Conservation (phyloP, 129 eudicot genomes). For the Lonicera japonica region DNA sequence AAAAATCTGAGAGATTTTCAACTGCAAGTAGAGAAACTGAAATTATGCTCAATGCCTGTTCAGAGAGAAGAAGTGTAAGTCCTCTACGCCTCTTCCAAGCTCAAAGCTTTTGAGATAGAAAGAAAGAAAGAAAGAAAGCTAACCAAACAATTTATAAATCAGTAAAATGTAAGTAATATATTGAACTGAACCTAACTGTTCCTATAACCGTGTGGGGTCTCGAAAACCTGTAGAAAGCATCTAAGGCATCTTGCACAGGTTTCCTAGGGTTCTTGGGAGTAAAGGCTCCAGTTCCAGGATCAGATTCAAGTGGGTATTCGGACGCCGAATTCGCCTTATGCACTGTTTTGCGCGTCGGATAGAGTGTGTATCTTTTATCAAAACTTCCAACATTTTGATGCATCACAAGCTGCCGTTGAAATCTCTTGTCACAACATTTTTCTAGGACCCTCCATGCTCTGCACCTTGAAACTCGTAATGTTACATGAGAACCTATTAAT, state of each 20-base stretch:
- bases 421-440: conserved; percentile 17
- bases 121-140: neutral
- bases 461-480: conserved; percentile 33
- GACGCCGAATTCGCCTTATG: conserved; percentile 41
- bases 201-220: conserved; percentile 98
- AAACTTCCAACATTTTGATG: conserved; percentile 18
- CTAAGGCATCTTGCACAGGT: conserved; percentile 37
- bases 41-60: conserved; percentile 95
- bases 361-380: conserved; percentile 16
- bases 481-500: conserved; percentile 34
- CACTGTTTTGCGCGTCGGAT: conserved; percentile 23
- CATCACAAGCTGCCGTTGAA: conserved; percentile 23
- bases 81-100: neutral
- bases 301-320: conserved; percentile 60
- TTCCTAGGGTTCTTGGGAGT: conserved; percentile 37
- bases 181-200: conserved; percentile 54
- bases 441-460: conserved; percentile 21
- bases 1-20: conserved; percentile 76
- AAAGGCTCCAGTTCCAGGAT: conserved; percentile 22
- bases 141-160: conserved; percentile 1
- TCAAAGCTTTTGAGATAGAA: neutral
- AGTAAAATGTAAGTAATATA: neutral
- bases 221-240: conserved; percentile 93
- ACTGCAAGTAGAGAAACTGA: conserved; percentile 99
- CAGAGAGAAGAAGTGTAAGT: conserved; percentile 22